Conservation (phyloP, 1,284 basidiomycete species). For the Apiotrichum domesticum region DNA sequence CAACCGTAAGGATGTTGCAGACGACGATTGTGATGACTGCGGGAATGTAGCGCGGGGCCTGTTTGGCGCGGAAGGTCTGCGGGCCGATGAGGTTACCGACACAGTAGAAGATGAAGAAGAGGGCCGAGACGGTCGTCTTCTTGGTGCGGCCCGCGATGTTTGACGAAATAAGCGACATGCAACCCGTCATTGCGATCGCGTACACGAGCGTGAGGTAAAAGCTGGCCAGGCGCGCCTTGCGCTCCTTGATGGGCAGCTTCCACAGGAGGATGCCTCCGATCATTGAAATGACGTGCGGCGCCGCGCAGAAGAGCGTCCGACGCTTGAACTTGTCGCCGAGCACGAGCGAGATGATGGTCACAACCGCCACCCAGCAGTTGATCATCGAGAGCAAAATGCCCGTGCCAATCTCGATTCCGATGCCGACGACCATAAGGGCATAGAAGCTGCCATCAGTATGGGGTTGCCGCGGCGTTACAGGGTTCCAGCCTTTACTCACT, state of each 20-base stretch:
- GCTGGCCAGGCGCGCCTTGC: neutral
- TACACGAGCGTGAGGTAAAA: neutral
- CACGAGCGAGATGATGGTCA: constrained; percentile 11
- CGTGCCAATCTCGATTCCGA: constrained; percentile 13
- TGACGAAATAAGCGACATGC: neutral
- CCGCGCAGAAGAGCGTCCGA: constrained; percentile 9
- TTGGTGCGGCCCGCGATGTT: constrained; percentile 22
- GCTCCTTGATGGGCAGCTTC: neutral
- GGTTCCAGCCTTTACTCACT: neutral
- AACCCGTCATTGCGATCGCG: neutral
- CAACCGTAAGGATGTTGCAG: neutral
- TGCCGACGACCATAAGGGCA: constrained; percentile 16
- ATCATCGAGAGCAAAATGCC: constrained; percentile 18
- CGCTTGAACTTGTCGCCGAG: constrained; percentile 13
- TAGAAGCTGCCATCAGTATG: constrained; percentile 14
- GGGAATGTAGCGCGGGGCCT: constrained; percentile 4
- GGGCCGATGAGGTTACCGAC: constrained; percentile 10
- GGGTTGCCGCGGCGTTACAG: too few species aligned
- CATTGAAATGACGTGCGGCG: constrained; percentile 10
- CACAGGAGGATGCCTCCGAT: constrained; percentile 2
- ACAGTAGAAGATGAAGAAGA: constrained; percentile 13
- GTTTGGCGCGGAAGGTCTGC: constrained; percentile 9
- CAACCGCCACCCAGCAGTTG: constrained; percentile 13
- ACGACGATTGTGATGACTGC: constrained; percentile 2
- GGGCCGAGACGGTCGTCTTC: constrained; percentile 14